These are phyloP conservation scores for Eimeria sp. DNA, from an alignment of 169 alveolate species.

Conservation along the genomic window DNA sequence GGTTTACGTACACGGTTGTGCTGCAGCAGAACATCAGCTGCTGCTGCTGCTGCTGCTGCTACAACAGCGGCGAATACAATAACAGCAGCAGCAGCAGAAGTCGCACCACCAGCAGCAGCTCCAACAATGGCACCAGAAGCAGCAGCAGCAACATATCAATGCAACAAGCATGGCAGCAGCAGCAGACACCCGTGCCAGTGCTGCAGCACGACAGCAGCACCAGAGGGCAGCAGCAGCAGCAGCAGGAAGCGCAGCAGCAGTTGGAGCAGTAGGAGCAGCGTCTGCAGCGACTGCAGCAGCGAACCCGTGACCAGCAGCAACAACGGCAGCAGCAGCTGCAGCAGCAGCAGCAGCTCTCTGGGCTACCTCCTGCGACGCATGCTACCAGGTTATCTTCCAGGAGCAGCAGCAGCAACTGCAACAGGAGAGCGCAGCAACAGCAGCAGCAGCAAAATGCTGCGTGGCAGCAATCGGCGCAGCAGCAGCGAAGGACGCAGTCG, in stretches of 20 bases:
- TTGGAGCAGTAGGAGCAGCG: too few relatives aligned
- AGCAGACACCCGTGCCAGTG: neutral
- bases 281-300: too few relatives aligned
- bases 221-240: too few relatives aligned
- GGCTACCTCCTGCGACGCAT: neutral
- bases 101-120: too few relatives aligned
- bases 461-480: neutral
- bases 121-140: neutral
- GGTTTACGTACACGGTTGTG: neutral
- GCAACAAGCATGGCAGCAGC: neutral
- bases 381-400: too few relatives aligned
- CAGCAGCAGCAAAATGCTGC: neutral
- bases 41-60: too few relatives aligned
- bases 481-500: neutral
- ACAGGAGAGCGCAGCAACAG: too few relatives aligned
- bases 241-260: too few relatives aligned
- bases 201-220: neutral
- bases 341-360: neutral
- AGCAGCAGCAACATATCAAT: neutral
- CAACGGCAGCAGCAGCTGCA: slow-evolving; percentile 12
- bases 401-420: too few relatives aligned
- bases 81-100: neutral
- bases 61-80: neutral
- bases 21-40: neutral
- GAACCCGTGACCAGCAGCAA: neutral